These are phyloP conservation scores for Trichopus zeylanicus DNA, from an alignment of 116 monocot species.

Conservation along the genomic window DNA sequence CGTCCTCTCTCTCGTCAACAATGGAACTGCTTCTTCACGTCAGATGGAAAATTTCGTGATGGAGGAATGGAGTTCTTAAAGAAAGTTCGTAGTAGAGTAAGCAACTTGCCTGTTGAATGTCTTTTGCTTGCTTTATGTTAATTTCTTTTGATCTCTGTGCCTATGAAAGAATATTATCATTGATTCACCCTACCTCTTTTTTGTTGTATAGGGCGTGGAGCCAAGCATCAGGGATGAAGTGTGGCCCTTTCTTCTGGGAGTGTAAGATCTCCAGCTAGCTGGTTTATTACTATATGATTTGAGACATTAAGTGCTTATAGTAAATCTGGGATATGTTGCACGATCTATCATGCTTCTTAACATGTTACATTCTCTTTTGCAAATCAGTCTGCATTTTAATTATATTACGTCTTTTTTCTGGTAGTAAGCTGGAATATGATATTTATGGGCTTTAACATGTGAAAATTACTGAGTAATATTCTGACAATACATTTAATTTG, in stretches of 20 bases:
- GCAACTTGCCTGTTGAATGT: not conserved
- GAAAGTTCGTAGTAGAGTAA: constrained; percentile 67
- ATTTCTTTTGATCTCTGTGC: too few species aligned
- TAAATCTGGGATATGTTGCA: too few species aligned
- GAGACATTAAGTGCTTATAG: not conserved
- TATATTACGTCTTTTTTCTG: too few species aligned
- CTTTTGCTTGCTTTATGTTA: not conserved
- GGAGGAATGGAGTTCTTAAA: constrained; percentile 69
- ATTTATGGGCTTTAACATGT: too few species aligned
- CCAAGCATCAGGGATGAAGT: constrained; percentile 51
- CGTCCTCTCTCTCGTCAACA: constrained; percentile 44
- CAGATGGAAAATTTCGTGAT: constrained; percentile 67
- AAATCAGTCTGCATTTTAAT: too few species aligned
- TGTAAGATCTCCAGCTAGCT: constrained; percentile 44
- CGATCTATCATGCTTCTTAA: too few species aligned
- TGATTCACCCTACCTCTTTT: constrained; percentile 3
- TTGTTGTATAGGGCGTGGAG: constrained; percentile 69
- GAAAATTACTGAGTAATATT: too few species aligned
- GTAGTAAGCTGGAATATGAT: too few species aligned
- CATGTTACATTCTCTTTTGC: too few species aligned
- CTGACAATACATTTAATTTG: too few species aligned
- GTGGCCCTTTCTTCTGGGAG: constrained; percentile 90
- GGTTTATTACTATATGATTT: constrained; percentile 3
- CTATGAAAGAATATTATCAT: constrained; percentile 1
- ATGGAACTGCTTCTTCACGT: constrained; percentile 53